Evolutionary conservation across 2,329 filamentous ascomycete species (phyloP).

Genomic region (Neophaeococcomyces aloes): DNA sequence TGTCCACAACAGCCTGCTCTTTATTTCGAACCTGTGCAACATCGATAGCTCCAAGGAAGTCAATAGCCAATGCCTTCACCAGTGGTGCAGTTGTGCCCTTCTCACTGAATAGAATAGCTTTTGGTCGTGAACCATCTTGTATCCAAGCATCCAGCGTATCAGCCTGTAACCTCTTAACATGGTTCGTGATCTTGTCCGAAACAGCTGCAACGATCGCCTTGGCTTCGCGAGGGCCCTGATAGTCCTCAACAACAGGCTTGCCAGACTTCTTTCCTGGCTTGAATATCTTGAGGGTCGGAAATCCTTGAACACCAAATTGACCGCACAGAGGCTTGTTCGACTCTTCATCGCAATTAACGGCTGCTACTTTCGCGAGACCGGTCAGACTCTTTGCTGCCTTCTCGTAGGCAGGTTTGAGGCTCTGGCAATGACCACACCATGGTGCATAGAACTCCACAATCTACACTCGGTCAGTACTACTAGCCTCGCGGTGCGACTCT

Average conservation of each 20-base stretch:
- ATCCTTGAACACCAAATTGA: conserved; percentile 78
- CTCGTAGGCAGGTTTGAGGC: conserved; percentile 89
- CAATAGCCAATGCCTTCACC: conserved; percentile 74
- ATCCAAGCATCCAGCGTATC: conserved; percentile 70
- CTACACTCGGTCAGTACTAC: conserved; percentile 24
- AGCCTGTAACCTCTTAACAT: conserved; percentile 71
- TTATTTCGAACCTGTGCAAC: conserved; percentile 78
- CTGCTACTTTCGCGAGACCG: conserved; percentile 89
- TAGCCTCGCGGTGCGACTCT: conserved; percentile 6
- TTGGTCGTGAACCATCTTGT: conserved; percentile 55
- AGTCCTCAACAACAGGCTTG: conserved; percentile 78
- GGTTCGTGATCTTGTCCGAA: conserved; percentile 78
- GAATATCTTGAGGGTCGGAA: conserved; percentile 91
- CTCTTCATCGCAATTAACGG: conserved; percentile 90
- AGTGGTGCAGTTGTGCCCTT: conserved; percentile 81
- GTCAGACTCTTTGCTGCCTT: conserved; percentile 80
- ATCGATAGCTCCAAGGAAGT: conserved; percentile 70
- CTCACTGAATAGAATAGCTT: conserved; percentile 85
- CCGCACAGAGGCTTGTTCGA: conserved; percentile 81
- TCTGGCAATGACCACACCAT: conserved; percentile 96
- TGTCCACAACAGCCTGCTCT: conserved; percentile 58
- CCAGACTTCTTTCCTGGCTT: conserved; percentile 71
- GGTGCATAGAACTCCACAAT: conserved; percentile 76
- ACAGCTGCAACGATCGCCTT: conserved; percentile 81
- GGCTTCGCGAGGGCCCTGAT: conserved; percentile 72